A percentile compares a stretch with the other conserved stretches of the same genome.
These are phyloP conservation scores for Pseudogymnoascus sp. DNA, from an alignment of 2,329 filamentous ascomycete species.

Conservation along the genomic window DNA sequence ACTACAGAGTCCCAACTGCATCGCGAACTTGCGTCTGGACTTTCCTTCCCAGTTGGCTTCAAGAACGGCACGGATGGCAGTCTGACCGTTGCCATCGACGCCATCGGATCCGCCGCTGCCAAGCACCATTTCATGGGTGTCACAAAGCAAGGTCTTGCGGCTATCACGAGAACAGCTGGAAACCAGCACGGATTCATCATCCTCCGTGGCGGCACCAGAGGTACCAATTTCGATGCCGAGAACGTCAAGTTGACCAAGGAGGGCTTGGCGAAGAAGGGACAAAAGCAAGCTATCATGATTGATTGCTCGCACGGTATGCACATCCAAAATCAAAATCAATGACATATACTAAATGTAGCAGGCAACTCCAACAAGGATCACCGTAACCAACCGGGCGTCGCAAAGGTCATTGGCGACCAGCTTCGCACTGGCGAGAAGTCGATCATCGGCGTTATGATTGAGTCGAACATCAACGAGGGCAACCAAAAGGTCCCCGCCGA, in stretches of 20 bases:
- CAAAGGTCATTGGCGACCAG: slow-evolving; percentile 72
- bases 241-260: slow-evolving; percentile 74
- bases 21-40: slow-evolving; percentile 85
- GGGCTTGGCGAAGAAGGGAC: slow-evolving; percentile 69
- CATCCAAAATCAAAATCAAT: not conserved
- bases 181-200: slow-evolving; percentile 99
- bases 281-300: slow-evolving; percentile 88
- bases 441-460: slow-evolving; percentile 97
- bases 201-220: slow-evolving; percentile 79
- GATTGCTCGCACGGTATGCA: slow-evolving; percentile 87
- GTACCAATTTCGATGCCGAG: slow-evolving; percentile 86
- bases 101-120: slow-evolving; percentile 78
- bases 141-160: slow-evolving; percentile 91
- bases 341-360: slow-evolving; percentile 27
- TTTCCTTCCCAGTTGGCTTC: slow-evolving; percentile 97
- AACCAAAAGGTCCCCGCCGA: slow-evolving; percentile 82
- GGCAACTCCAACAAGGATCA: slow-evolving; percentile 97
- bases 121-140: slow-evolving; percentile 97
- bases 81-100: slow-evolving; percentile 85
- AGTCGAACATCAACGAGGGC: slow-evolving; percentile 91
- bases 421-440: slow-evolving; percentile 76
- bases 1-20: slow-evolving; percentile 97
- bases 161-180: slow-evolving; percentile 85
- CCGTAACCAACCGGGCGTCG: slow-evolving; percentile 92
- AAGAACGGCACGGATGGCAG: slow-evolving; percentile 98